Conservation (phyloP, 2,329 filamentous ascomycete species). For the Arthroderma uncinatum region DNA sequence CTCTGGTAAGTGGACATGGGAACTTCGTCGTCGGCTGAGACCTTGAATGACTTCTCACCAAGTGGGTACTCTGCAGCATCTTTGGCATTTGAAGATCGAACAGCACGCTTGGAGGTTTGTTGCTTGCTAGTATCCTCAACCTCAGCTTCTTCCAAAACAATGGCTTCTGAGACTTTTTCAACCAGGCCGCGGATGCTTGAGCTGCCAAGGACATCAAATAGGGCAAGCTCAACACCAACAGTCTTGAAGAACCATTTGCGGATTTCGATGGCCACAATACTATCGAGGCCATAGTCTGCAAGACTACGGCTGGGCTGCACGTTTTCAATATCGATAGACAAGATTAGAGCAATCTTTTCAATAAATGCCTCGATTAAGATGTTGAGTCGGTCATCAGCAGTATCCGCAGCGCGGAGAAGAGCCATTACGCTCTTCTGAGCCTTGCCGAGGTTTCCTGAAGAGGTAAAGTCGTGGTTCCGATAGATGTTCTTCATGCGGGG, state of each 20-base stretch:
- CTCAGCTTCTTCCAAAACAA: conserved; percentile 6
- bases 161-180: conserved; percentile 11
- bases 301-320: conserved; percentile 12
- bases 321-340: conserved; percentile 10
- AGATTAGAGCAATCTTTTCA: conserved; percentile 11
- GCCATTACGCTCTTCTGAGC: conserved; percentile 12
- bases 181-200: conserved; percentile 18
- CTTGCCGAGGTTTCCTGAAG: conserved; percentile 7
- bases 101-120: background rate
- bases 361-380: conserved; percentile 14
- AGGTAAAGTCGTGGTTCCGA: conserved; percentile 15
- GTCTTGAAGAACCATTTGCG: conserved; percentile 19
- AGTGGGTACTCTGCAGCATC: background rate
- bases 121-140: background rate
- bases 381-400: conserved; percentile 8
- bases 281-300: conserved; percentile 18
- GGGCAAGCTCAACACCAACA: conserved; percentile 18
- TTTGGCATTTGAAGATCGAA: background rate
- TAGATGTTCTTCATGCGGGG: conserved; percentile 18
- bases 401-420: conserved; percentile 10
- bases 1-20: conserved; percentile 21
- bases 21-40: conserved; percentile 9
- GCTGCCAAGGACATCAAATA: conserved; percentile 20
- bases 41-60: conserved; percentile 13
- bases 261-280: conserved; percentile 18